phyloP scores from a whole-genome alignment of 805 yeast genomes.

The Metschnikowia peoriensis region DNA sequence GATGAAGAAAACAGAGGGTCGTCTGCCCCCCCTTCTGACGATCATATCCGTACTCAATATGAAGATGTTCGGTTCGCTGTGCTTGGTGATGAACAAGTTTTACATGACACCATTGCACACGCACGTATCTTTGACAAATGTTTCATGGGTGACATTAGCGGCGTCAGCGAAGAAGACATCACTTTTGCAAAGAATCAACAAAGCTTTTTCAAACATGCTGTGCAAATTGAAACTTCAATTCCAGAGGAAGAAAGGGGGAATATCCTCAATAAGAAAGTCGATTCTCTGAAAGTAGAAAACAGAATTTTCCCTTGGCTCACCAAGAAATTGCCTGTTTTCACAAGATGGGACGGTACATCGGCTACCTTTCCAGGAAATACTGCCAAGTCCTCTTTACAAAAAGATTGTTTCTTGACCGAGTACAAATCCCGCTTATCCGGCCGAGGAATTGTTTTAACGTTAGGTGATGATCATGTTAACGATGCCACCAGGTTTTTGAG shows the following conservation, averaged over 20 bases:
- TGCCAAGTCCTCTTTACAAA: not conserved
- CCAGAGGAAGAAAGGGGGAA: too few relatives aligned
- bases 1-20: conserved; percentile 16
- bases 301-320: conserved; percentile 16
- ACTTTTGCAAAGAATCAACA: conserved; percentile 3
- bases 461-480: conserved; percentile 27
- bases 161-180: not conserved
- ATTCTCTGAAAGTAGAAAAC: conserved; percentile 6
- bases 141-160: conserved; percentile 21
- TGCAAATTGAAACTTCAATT: not conserved
- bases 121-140: conserved; percentile 48
- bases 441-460: conserved; percentile 39
- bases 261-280: not conserved
- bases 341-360: conserved; percentile 10
- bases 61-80: conserved; percentile 24
- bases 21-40: conserved; percentile 27
- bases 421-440: conserved; percentile 28
- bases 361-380: conserved; percentile 7
- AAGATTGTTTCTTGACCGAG: conserved; percentile 23
- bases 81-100: conserved; percentile 28
- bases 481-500: conserved; percentile 24
- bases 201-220: conserved; percentile 1
- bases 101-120: conserved; percentile 45
- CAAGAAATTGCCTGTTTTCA: conserved; percentile 12
- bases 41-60: conserved; percentile 29